Evolutionary conservation across 169 alveolate species (phyloP), one percentile per base, ranked within the genome.

Genomic region (Toxoplasma gondii): DNA sequence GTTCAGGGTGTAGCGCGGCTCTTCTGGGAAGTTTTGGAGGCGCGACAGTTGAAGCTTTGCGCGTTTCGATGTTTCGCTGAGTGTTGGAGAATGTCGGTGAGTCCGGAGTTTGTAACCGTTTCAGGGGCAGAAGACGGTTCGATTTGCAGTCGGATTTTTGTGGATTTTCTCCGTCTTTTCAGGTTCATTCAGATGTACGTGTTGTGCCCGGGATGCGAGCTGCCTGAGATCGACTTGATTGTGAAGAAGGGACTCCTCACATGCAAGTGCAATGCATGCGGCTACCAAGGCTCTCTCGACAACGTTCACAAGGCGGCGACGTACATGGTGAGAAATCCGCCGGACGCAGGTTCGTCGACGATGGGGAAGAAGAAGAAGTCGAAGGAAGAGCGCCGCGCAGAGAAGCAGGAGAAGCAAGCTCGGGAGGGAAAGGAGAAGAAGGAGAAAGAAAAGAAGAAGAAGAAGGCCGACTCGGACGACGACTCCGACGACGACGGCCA

Each of bases 191-290:
- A 98, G 92, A 98, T 98, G 98, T 99, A 98, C 97, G 99, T 99
- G 82, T 97, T 99, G 45, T 99, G 99, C 92, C 99, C 99, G 17
- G 98, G 98, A 94, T 99, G 99, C 97, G 98, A 98, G 93, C 97
- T 98, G 90, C 99, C 99, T 2, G 99, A 99, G 96, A 98, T 99
- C 81, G 99, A 98, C 69, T 97, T 99, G 88, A 94, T 97, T 94
- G 98, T 99, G 36, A 98, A 97, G 92, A 98, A 98, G 95, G 99
- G 98, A 27, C 95, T 96, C 91, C 96, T 97, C 91, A 97, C 97
- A 31, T 97, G 98, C 36, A 95, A 97, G 67, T 99, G 99, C 97
- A 98, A 99, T 95, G 99, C 99, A 53, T 99, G 99, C 95, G 99
- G 99, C 53, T 96, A 97, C 95, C 96, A 96, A 41, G 98, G 99